Evolutionary conservation across 345 rosid species (phyloP), one percentile per base, ranked within the genome.

Genomic region (Clausena lansium): DNA sequence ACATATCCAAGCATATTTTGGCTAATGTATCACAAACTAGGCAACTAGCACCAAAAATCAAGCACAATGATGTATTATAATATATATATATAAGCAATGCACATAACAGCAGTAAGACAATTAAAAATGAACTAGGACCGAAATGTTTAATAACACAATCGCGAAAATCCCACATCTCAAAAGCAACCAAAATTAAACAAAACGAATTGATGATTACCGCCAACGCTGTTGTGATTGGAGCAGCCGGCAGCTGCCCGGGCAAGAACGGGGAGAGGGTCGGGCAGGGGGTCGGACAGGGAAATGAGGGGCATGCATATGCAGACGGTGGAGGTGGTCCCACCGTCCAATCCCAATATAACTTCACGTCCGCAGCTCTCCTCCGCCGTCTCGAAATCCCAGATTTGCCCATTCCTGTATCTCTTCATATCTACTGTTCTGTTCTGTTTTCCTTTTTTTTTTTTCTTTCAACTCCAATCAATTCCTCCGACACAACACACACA

Each of bases 281-380:
- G 86, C 3, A 84, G 77, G 73, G 86, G 76, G 50, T 77, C 82
- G 10, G 85, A 77, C 64, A 60, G 38, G 41, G 85, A 77, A 19
- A 88, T 74, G 28, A 87, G 28, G 11, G 91, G 89, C 81, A 91
- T 90, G 74, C 93, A 91, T n/a, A 91, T 75, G 68, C 96, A 91
- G 69, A 91, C 87, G 13, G 96, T 91, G 28, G 96, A 91, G n/a
- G 96, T 91, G 13, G 92, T 82, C 30, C 93, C 92, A 0, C 96
- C 96, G 57, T 91, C 96, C 78, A 91, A 67, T 6, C 96, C 96
- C 69, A 91, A 65, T n/a, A 91, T 81, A 10, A 91, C 91, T 59
- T 65, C 85, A 28, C 77, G 24, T 65, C 79, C 61, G 2, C 17
- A 15, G 50, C 50, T 45, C 17, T 24, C 20, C 2, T 35, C 79